These are phyloP conservation scores for Ogataea nonfermentans DNA, from an alignment of 805 yeast genomes.

Conservation along the genomic window DNA sequence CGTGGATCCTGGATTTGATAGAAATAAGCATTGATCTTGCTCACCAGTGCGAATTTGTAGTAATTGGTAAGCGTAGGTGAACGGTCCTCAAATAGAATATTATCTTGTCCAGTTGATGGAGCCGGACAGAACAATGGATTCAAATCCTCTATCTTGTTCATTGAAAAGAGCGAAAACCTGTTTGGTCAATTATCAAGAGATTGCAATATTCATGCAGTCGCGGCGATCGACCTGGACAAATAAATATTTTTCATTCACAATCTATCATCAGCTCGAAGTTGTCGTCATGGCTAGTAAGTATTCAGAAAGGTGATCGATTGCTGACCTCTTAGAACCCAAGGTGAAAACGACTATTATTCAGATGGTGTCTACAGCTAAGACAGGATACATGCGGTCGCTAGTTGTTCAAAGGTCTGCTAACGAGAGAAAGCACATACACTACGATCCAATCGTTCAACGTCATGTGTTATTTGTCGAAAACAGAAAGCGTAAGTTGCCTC, in stretches of 20 bases:
- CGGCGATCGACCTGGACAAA: conserved; percentile 11
- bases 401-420: conserved; percentile 80
- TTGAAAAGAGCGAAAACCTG: conserved; percentile 1
- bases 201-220: conserved; percentile 3
- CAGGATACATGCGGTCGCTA: conserved; percentile 83
- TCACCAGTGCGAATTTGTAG: conserved; percentile 28
- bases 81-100: conserved; percentile 19
- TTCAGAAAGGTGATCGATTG: background rate
- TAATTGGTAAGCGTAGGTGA: conserved; percentile 29
- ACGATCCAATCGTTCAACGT: conserved; percentile 84
- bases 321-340: conserved; percentile 50
- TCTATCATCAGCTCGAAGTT: background rate
- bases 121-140: conserved; percentile 24
- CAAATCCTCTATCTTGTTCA: conserved; percentile 23
- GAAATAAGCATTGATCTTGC: conserved; percentile 32
- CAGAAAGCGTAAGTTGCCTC: conserved; percentile 75
- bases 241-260: background rate
- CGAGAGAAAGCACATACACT: conserved; percentile 74
- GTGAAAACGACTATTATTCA: conserved; percentile 80
- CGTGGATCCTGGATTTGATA: conserved; percentile 28
- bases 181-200: background rate
- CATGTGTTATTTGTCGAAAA: conserved; percentile 89
- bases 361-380: conserved; percentile 83
- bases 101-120: conserved; percentile 1
- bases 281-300: conserved; percentile 27